Percentiles rank a stretch among this genome's conserved stretches.
These are phyloP conservation scores for Castanea mollissima DNA, from an alignment of 306 rosid genomes.

Conservation along the genomic window DNA sequence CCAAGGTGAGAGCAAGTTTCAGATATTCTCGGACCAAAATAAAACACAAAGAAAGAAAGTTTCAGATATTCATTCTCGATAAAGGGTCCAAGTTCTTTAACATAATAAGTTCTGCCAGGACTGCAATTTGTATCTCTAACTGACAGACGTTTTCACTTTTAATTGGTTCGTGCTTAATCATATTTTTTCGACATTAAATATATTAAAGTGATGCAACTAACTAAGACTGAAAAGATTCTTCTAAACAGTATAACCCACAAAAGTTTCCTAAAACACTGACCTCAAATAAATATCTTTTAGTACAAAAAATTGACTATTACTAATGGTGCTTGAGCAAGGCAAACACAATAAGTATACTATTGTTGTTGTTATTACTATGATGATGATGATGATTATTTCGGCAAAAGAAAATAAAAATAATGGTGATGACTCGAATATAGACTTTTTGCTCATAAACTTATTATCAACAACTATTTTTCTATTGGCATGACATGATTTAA, in stretches of 20 bases:
- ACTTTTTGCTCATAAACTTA: no score
- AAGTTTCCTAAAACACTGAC: not conserved
- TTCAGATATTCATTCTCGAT: constrained; percentile 4
- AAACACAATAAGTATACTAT: not conserved
- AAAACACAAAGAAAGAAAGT: no score
- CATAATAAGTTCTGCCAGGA: not conserved
- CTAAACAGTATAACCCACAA: not conserved
- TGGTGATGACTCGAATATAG: no score
- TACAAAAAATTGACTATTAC: not conserved
- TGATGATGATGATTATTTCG: no score
- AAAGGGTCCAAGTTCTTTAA: not conserved
- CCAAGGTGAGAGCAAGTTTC: constrained; percentile 56
- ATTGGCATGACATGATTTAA: no score
- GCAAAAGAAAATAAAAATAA: no score
- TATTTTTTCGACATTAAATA: not conserved
- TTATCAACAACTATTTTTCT: no score
- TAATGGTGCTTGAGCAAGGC: not conserved
- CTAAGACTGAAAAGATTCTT: not conserved
- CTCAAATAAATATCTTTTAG: not conserved
- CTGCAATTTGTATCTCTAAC: not conserved
- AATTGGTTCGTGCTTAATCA: not conserved
- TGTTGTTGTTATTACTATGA: no score
- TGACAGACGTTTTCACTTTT: not conserved
- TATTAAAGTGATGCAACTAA: not conserved
- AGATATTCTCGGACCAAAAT: no score